Evolutionary conservation across 345 rosid species (phyloP).

Genomic region (Populus alba): DNA sequence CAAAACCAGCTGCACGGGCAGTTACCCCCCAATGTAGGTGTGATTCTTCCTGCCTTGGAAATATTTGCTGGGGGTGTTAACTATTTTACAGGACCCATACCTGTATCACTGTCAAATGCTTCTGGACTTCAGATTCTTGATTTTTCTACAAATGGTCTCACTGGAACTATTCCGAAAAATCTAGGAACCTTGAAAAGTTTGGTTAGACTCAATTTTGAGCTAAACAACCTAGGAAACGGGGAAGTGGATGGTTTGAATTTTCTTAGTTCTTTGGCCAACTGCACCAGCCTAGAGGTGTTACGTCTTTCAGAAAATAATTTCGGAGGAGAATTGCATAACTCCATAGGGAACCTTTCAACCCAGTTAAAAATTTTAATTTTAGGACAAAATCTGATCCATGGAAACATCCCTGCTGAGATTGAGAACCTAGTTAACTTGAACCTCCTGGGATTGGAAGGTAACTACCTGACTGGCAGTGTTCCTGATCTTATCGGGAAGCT

Average conservation of each 20-base stretch:
- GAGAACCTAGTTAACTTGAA: constrained; percentile 11
- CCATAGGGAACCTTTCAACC: constrained; percentile 21
- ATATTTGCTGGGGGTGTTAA: constrained; percentile 28
- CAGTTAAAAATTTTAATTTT: constrained; percentile 2
- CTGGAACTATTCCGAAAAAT: constrained; percentile 14
- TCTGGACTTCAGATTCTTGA: constrained; percentile 26
- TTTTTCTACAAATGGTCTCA: constrained; percentile 19
- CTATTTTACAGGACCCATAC: constrained; percentile 28
- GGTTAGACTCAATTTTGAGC: constrained; percentile 25
- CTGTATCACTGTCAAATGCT: constrained; percentile 25
- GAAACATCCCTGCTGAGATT: constrained; percentile 24
- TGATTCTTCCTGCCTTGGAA: constrained; percentile 14
- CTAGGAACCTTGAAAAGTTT: constrained; percentile 18
- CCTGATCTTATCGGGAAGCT: constrained; percentile 19
- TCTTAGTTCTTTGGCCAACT: constrained; percentile 23
- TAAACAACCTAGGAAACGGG: constrained; percentile 20
- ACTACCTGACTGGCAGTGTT: constrained; percentile 22
- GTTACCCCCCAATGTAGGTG: constrained; percentile 25
- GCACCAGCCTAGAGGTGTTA: constrained; percentile 20
- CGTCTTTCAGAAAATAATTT: constrained; percentile 9
- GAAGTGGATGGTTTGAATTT: constrained; percentile 24
- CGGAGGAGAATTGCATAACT: constrained; percentile 30
- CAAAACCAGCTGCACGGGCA: constrained; percentile 28
- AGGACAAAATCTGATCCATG: constrained; percentile 7
- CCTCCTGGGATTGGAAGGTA: constrained; percentile 13